Evolutionary conservation across 2,329 filamentous ascomycete species (phyloP), one percentile per base, ranked within the genome.

Genomic region (Calonectria pauciramosa): DNA sequence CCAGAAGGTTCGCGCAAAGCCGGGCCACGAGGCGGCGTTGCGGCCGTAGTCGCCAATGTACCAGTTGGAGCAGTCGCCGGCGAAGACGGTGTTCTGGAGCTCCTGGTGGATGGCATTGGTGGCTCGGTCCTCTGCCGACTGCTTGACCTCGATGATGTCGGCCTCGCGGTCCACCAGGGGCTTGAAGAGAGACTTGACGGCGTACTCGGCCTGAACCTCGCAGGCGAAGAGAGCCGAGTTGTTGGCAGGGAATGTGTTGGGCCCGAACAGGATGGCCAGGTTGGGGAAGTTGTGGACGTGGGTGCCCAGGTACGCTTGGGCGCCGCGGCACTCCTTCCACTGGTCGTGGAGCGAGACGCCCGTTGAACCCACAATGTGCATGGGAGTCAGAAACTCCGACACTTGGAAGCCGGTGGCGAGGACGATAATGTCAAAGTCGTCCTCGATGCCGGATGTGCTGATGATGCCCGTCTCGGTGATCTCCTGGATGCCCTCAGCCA

Each of bases 11-110:
- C 73, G 75, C 13, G 83, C 83, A 47, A 81, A 75, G 4, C 81
- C 81, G 1, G 84, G 85, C 83, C 84, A 86, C 5, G 82, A 84
- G 1, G 85, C 85, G 0, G 83, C 74, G 41, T 77, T 77, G 41
- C 76, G 76, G n/a, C 76, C 76, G 38, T 66, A 76, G 49, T 76
- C 36, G 9, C 76, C 76, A 60, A 77, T 77, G 56, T 77, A 77
- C 76, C 76, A 76, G 69, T 77, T 78, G 34, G 75, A 76, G 68
- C 76, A 78, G 65, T 76, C 74, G 20, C 69, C 75, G 16, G 75
- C 69, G 34, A 78, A 77, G 1, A 78, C 76, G 9, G 71, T 78
- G 47, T 51, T 76, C 18, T 47, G 30, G 44, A 78, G 68, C 51
- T 77, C 67, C 47, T 68, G 23, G 41, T 78, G 77, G 34, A 78